These are phyloP conservation scores for Alternaria sp. DNA, from an alignment of 2,329 filamentous ascomycete genomes.

Conservation along the genomic window DNA sequence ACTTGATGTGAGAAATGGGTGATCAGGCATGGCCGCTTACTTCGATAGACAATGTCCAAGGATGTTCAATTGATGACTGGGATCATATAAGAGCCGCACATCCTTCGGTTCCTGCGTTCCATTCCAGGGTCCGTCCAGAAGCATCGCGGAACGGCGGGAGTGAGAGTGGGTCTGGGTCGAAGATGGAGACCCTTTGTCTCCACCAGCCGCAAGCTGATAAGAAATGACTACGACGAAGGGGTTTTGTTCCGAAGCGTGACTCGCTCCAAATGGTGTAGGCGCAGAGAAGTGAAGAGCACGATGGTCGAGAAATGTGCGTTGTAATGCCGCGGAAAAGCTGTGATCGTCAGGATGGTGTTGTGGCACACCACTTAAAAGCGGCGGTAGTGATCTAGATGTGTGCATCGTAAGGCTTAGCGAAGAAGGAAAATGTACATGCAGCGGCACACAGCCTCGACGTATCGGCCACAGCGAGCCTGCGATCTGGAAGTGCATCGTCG, in stretches of 20 bases:
- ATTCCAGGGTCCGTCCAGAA: not conserved
- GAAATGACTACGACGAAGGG: not conserved
- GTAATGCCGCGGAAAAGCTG: not conserved
- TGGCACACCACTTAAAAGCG: not conserved
- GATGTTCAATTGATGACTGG: not conserved
- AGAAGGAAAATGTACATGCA: not conserved
- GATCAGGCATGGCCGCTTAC: too few relatives aligned
- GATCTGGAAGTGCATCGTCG: not conserved
- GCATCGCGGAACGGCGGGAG: not conserved
- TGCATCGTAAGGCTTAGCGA: not conserved
- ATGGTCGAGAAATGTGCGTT: not conserved
- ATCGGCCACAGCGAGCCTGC: not conserved
- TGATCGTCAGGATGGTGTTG: not conserved
- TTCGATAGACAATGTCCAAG: not conserved
- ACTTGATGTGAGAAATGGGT: too few relatives aligned
- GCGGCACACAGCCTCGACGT: not conserved
- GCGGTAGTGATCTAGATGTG: constrained; percentile 8
- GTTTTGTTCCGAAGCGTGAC: not conserved
- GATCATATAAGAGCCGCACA: not conserved
- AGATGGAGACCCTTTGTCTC: not conserved
- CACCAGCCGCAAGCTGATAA: not conserved
- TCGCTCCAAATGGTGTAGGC: not conserved
- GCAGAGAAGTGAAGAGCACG: not conserved
- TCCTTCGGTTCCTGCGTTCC: not conserved
- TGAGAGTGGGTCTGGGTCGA: not conserved